These are phyloP conservation scores for Hericium rajendrae DNA, from an alignment of 768 basidiomycete genomes.

Conservation along the genomic window DNA sequence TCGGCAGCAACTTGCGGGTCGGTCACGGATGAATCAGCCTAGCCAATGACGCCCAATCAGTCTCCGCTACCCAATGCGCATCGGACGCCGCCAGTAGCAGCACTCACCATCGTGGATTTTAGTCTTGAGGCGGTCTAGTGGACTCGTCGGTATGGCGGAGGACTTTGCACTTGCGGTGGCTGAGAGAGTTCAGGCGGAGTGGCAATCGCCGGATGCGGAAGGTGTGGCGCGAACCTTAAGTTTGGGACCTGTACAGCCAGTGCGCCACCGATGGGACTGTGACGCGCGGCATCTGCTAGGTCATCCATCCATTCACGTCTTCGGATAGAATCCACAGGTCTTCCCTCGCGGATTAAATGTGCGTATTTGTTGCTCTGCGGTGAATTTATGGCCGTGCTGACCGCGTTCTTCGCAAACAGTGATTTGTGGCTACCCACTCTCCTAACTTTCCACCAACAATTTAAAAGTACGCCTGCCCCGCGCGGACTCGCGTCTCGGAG, in stretches of 20 bases:
- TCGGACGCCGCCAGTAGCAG: background rate
- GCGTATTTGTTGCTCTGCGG: constrained; percentile 5
- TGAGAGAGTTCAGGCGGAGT: constrained; percentile 14
- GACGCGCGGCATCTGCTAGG: background rate
- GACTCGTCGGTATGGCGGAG: background rate
- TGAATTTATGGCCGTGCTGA: constrained; percentile 1
- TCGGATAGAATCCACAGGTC: constrained; percentile 93
- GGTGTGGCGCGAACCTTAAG: constrained; percentile 31
- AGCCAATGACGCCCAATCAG: background rate
- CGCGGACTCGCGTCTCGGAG: background rate
- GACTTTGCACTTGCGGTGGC: constrained; percentile 7
- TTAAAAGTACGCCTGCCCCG: constrained; percentile 32
- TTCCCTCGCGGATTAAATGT: constrained; percentile 88
- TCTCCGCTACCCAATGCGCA: background rate
- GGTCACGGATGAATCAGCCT: constrained; percentile 81
- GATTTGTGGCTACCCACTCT: constrained; percentile 87
- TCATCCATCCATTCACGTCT: constrained; percentile 21
- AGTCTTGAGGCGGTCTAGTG: background rate
- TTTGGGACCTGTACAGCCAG: constrained; percentile 56
- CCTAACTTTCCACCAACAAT: constrained; percentile 23
- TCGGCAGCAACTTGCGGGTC: constrained; percentile 92
- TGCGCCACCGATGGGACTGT: constrained; percentile 2
- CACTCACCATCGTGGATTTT: constrained; percentile 14
- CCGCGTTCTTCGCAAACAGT: constrained; percentile 29
- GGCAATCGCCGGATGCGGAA: constrained; percentile 11